Evolutionary conservation across 306 rosid genomes (phyloP), one percentile per base, ranked within the genome.

Genomic region (Datisca glomerata): DNA sequence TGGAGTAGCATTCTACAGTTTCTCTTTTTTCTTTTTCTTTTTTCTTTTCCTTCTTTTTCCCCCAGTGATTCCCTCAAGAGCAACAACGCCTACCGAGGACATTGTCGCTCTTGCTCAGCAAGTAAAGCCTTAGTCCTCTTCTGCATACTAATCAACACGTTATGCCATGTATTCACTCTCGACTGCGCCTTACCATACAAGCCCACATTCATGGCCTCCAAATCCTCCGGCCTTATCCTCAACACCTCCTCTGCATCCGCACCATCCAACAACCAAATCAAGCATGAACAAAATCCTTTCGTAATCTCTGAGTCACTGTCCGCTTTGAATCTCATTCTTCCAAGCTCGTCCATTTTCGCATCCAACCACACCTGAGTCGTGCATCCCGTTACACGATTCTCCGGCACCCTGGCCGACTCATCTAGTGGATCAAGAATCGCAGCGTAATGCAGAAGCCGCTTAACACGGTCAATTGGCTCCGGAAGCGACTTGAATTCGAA

Each of bases 231-330:
- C 59, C 48, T 22, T 12, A 85, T 27, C 41, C 1, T 54, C 39
- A 69, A 9, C 1, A 85, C 78, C 50, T 85, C 85, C 49, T 55
- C 43, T 0, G 79, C 75, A 28, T 66, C 54, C 3, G 79, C 85
- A 0, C 96, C 79, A 13, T 85, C 77, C 20, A 85, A 42, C 52
- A 76, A 12, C 85, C 74, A 77, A 5, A 80, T 70, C 60, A 85
- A 25, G 23, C 93, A 80, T 60, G 78, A 80, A 31, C 93, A 85
- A 38, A 77, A 85, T 2, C 87, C 96, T 23, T 74, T 80, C 14
- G 85, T 66, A 2, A 85, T 80, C 72, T 85, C 96, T 27, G 96
- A 85, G 42, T 85, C 96, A 45, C 85, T 85, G 23, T 76, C 93
- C 0, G 87, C 96, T 11, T 42, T 18, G 41, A 85, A 85, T 29